Base-by-base conservation (phyloP, 495 filamentous ascomycete genomes). In the Hypoxylon fuscum region DNA sequence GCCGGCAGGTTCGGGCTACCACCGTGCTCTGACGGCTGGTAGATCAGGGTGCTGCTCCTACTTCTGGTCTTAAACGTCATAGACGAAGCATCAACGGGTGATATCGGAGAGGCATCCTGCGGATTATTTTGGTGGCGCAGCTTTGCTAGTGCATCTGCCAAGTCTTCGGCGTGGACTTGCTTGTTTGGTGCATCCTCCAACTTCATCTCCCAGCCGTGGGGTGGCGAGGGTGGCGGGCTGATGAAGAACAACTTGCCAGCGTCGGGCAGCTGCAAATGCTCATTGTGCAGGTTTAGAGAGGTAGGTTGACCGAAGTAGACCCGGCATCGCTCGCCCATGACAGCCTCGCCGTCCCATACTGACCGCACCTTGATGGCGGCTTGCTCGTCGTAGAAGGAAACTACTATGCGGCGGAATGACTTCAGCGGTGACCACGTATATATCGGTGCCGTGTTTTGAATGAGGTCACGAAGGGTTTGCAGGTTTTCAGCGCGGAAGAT, bases 231-330 rank as follows among this genome's bases (percentile, higher is more conserved):
- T 8, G 95, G 95, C 29, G 95, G 95, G 54, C 87, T 91, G 78
- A 98, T 97, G 79, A 98, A 98, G 83, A 97, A 96, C 31, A 97
- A 83, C 78, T 97, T 97, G 64, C 90, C 87, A 38, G 87, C 79
- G 61, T 96, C 90, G 11, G 95, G 95, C 1, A 92, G 87, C 32
- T 88, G 81, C 5, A 98, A 84, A 58, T 94, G 89, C 52, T 85
- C 85, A 59, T 87, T 81, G 31, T 63, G 46, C 31, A 74, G 46
- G 48, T 74, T 68, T 31, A 79, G 68, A 20, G 87, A 88, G 2
- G 90, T 96, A 25, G 80, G 81, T 69, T 90, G 82, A 68, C 96
- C 96, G 71, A 96, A 98, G 83, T 95, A 98, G 69, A 97, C 87
- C 44, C 87, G 85, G 34, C 90, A 83, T 15, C 82, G 81, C 51